Evolutionary conservation across 1,284 basidiomycete species (phyloP).

Genomic region (Puccinia horiana): DNA sequence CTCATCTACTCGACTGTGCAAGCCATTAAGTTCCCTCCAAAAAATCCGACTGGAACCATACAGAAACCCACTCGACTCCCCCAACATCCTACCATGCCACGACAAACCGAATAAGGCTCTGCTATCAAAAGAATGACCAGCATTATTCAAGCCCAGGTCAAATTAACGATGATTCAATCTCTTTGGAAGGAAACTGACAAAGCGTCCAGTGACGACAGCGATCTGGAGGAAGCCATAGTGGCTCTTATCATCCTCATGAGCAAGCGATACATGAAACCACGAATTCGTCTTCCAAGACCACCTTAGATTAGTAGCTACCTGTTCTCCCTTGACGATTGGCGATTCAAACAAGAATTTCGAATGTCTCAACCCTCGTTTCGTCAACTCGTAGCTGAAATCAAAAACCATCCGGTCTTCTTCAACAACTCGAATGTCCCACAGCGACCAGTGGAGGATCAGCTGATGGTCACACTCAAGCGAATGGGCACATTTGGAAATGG

Average conservation of each 20-base stretch:
- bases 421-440: neutral
- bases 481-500: neutral
- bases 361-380: conserved; percentile 4
- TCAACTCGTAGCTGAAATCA: neutral
- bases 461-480: neutral
- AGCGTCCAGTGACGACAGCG: neutral
- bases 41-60: neutral
- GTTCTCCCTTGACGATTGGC: neutral
- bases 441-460: neutral
- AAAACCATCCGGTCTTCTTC: neutral
- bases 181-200: neutral
- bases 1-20: neutral
- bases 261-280: neutral
- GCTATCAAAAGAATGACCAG: conserved; percentile 7
- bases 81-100: neutral
- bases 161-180: neutral
- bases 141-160: neutral
- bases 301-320: neutral
- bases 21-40: neutral
- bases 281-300: neutral
- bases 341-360: conserved; percentile 1
- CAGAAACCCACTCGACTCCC: neutral
- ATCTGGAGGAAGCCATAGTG: neutral
- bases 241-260: neutral
- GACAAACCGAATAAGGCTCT: neutral